Base-by-base conservation (phyloP, 768 basidiomycete genomes). In the Hygrophoropsis aurantiaca region DNA sequence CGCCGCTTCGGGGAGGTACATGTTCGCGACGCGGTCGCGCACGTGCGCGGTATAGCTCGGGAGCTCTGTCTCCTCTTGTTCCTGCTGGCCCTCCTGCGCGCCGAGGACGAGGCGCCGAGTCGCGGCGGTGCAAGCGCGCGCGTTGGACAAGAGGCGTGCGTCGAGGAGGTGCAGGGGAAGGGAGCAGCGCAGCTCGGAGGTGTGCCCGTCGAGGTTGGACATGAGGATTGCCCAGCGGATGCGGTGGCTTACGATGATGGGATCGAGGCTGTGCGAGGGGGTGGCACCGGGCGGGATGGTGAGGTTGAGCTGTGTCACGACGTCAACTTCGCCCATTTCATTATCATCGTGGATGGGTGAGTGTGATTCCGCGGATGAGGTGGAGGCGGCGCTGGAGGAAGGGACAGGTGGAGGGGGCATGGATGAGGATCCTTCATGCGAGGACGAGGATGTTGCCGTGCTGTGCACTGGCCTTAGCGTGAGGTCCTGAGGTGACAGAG, bases 171-270 rank as follows among this genome's bases (percentile, higher is more conserved):
- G 82, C 26, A 98, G 67, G 0, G 95, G 95, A 5, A 97, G 75
- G 1, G 93, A 93, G 65, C 95, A 97, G 13, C 94, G 84, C n/a
- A 98, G 75, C 65, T 97, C 93, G 8, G 92, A 94, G 3, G 84
- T 85, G 61, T 97, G 95, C 0, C 94, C 94, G 60, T 97, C 95
- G 6, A 76, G 74, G 61, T 97, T 98, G 52, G 75, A 75, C 59
- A 94, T 86, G 43, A 84, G 71, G 51, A 91, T 86, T 13, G 64
- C 79, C 89, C 89, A 90, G 32, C 85, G 79, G 56, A 97, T 78
- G 40, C 87, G 84, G 67, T 98, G 91, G 2, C 74, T 74, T 18
- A 93, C 74, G 16, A 70, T 68, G 45, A 94, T 82, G 0, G 94
- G 94, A 49, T 89, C 86, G 25, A 89, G 72, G 5, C 71, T 46